Conservation (phyloP, 768 basidiomycete genomes). For the Amanita pseudoporphyria region DNA sequence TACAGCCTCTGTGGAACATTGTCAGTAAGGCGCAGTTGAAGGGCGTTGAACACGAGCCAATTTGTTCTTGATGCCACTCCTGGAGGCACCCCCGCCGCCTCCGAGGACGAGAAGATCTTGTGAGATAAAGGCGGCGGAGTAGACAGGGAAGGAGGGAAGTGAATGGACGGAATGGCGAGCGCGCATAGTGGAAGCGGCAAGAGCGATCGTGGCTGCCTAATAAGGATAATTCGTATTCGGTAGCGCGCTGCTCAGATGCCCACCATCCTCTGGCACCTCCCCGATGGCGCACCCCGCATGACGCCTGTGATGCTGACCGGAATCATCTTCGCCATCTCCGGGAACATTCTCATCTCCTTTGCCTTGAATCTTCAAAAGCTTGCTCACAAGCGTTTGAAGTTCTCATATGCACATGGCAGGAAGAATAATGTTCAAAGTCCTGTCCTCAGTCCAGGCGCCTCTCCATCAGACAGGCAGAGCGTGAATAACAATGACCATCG, state of each 20-base stretch:
- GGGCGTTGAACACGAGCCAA: slow-evolving; percentile 43
- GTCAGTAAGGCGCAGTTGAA: slow-evolving; percentile 4
- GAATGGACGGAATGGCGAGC: slow-evolving; percentile 69
- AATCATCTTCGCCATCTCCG: slow-evolving; percentile 72
- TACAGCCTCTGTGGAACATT: slow-evolving; percentile 50
- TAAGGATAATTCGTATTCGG: slow-evolving; percentile 2
- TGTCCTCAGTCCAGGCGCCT: no score
- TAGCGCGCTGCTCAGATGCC: background rate
- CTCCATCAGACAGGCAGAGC: background rate
- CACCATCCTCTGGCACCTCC: background rate
- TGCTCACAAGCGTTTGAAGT: slow-evolving; percentile 65
- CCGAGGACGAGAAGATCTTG: slow-evolving; percentile 70
- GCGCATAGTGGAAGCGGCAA: slow-evolving; percentile 42
- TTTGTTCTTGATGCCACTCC: slow-evolving; percentile 91
- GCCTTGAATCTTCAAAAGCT: slow-evolving; percentile 92
- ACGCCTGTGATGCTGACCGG: slow-evolving; percentile 57
- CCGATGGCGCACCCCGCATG: slow-evolving; percentile 43
- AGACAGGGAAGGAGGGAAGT: slow-evolving; percentile 82
- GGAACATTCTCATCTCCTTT: slow-evolving; percentile 83
- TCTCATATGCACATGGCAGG: background rate
- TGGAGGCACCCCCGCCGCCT: slow-evolving; percentile 82
- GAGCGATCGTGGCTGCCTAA: slow-evolving; percentile 1
- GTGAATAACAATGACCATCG: background rate
- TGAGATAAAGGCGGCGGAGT: slow-evolving; percentile 72
- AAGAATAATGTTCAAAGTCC: background rate